phyloP scores from a whole-genome alignment of 2,329 filamentous ascomycete genomes.

The Cercospora sesami region DNA sequence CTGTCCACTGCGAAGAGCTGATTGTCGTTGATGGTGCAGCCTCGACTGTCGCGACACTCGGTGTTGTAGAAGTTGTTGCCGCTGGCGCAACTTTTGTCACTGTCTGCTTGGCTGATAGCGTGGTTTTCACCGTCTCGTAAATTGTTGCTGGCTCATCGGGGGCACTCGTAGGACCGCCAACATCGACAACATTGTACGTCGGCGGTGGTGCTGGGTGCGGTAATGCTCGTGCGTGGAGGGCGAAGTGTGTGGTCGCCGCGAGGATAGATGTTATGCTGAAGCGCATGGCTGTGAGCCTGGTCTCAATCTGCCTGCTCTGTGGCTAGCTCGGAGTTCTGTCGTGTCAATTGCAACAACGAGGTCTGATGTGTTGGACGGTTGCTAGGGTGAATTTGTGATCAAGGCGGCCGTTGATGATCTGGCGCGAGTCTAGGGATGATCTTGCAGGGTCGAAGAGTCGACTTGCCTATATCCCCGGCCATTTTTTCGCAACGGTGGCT shows the following conservation, averaged over 20 bases:
- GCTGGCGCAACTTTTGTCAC: conserved; percentile 15
- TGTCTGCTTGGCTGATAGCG: conserved; percentile 19
- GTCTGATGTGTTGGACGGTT: conserved; percentile 7
- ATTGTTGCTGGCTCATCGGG: conserved; percentile 26
- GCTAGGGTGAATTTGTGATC: conserved; percentile 11
- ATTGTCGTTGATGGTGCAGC: conserved; percentile 6
- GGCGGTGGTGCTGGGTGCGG: conserved; percentile 30
- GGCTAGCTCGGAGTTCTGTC: background rate
- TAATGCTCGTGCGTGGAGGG: conserved; percentile 30
- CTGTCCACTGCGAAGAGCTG: conserved; percentile 12
- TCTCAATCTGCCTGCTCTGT: background rate
- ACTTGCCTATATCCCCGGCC: conserved; percentile 4
- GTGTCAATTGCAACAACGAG: background rate
- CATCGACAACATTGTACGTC: conserved; percentile 38
- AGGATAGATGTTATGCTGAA: conserved; percentile 15
- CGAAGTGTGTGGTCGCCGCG: conserved; percentile 30
- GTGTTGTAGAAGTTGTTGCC: conserved; percentile 16
- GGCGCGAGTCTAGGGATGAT: conserved; percentile 19
- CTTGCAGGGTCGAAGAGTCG: conserved; percentile 1
- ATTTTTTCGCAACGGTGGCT: conserved; percentile 7
- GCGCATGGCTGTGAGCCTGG: conserved; percentile 21
- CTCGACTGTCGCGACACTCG: background rate
- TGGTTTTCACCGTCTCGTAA: conserved; percentile 30
- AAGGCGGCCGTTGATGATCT: conserved; percentile 23
- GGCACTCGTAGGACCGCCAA: conserved; percentile 27